Percentiles rank a stretch among this genome's conserved stretches.
These are phyloP conservation scores for Microbotryomycetes sp. DNA, from an alignment of 1,284 basidiomycete species.

Conservation along the genomic window DNA sequence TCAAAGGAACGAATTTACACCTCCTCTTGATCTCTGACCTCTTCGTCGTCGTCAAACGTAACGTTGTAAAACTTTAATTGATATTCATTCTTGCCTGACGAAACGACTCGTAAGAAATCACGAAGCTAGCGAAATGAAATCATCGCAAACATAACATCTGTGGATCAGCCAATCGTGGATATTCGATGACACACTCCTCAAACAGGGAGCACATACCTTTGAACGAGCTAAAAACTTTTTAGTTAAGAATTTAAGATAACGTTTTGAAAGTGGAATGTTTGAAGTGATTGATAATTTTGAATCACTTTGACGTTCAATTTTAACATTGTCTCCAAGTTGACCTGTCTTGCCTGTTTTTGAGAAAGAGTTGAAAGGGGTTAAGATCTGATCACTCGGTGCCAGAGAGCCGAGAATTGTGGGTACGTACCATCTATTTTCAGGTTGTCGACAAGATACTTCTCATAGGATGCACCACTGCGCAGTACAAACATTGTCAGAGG, in stretches of 20 bases:
- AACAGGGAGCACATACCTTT: slow-evolving; percentile 5
- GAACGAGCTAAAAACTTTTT: slow-evolving; percentile 43
- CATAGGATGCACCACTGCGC: slow-evolving; percentile 40
- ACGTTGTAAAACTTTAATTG: slow-evolving; percentile 41
- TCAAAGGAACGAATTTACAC: too few species aligned
- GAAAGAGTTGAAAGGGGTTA: too few species aligned
- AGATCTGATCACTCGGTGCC: too few species aligned
- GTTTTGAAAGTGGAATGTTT: slow-evolving; percentile 44
- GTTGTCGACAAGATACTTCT: slow-evolving; percentile 47
- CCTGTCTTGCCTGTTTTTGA: slow-evolving; percentile 42
- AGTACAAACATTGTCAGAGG: not conserved
- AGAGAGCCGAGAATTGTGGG: too few species aligned
- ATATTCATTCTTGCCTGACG: slow-evolving; percentile 45
- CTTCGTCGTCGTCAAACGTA: slow-evolving; percentile 36
- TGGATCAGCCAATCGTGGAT: slow-evolving; percentile 16
- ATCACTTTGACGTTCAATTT: slow-evolving; percentile 43
- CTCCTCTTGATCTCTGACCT: slow-evolving; percentile 16
- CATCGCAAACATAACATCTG: slow-evolving; percentile 32
- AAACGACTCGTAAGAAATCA: slow-evolving; percentile 44
- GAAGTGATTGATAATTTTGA: slow-evolving; percentile 46
- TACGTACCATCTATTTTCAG: slow-evolving; percentile 45
- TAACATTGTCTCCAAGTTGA: slow-evolving; percentile 45
- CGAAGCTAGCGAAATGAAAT: slow-evolving; percentile 30
- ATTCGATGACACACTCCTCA: not conserved
- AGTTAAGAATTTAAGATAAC: slow-evolving; percentile 48